Evolutionary conservation across 2,329 filamentous ascomycete species (phyloP), one percentile per base, ranked within the genome.

Genomic region (Dendryphion nanum): DNA sequence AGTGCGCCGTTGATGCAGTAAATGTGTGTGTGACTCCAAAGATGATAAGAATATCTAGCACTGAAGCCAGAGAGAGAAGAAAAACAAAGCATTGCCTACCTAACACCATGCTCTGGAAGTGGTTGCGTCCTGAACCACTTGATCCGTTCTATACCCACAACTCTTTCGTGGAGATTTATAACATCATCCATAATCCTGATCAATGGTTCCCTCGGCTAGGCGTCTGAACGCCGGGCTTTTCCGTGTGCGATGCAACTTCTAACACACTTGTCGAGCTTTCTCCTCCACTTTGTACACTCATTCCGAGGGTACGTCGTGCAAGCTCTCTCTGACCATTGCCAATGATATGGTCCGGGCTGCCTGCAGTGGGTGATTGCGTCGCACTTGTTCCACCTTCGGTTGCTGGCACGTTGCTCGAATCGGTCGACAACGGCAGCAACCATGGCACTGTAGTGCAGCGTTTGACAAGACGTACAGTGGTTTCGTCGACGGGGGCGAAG

Each of bases 401-500:
- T 14, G 42, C 37, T 6, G 41, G 29, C 2, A 32, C 36, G 15
- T 45, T 35, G 68, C 69, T 43, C 19, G 44, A 26, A 10, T 42
- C 41, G 14, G 38, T 30, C 24, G 41, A 20, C 5, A 43, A 37
- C 18, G 54, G 51, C 29, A 58, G 56, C 18, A 91, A 72, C 78
- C 89, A 89, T 21, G 78, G 74, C 3, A 90, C 86, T 43, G 79
- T 81, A 35, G 77, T 73, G 20, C 89, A 87, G n/a, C 87, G 79
- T 35, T 84, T 78, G 3, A 90, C 85, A 5, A 94, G 76, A 5
- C 88, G 80, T 24, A 87, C 60, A 1, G 88, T 91, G 1, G 87
- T 94, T 50, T 87, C 83, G 46, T 93, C 87, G 2, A 85, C 82
- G 1, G 86, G 86, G 10, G 84, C 85, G 63, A 93, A 93, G 61